These are phyloP conservation scores for Dipteronia sinensis DNA, from an alignment of 345 rosid genomes.

Conservation along the genomic window DNA sequence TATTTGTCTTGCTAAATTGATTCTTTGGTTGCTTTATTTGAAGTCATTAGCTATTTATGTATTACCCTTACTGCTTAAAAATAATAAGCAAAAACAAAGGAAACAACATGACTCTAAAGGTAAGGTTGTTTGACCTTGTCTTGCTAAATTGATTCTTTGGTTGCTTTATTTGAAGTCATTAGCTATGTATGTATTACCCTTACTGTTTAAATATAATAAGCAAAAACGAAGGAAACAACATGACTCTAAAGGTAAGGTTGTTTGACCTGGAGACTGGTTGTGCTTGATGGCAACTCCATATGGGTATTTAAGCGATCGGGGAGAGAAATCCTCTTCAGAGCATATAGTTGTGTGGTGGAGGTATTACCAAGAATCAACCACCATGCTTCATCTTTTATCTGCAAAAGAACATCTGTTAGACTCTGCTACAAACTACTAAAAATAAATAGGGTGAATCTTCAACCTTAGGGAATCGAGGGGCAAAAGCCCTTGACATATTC, in stretches of 20 bases:
- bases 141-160: not conserved
- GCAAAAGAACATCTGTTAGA: slow-evolving; percentile 29
- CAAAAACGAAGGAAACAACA: not conserved
- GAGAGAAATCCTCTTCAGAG: slow-evolving; percentile 90
- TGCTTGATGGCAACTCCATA: slow-evolving; percentile 71
- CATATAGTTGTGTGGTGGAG: slow-evolving; percentile 66
- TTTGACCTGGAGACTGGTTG: slow-evolving; percentile 57
- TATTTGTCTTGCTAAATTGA: not conserved
- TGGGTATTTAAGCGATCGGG: slow-evolving; percentile 57
- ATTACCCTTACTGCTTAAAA: not conserved
- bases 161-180: not conserved
- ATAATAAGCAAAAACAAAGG: not conserved
- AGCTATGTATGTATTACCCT: not conserved
- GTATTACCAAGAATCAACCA: slow-evolving; percentile 89
- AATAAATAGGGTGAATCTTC: slow-evolving; percentile 4
- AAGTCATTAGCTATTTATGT: not conserved
- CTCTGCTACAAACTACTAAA: slow-evolving; percentile 11
- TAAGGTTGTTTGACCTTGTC: slow-evolving; percentile 47
- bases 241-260: not conserved
- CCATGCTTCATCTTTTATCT: slow-evolving; percentile 98
- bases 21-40: not conserved
- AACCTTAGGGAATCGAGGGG: slow-evolving; percentile 94
- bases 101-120: not conserved
- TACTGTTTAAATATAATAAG: not conserved
- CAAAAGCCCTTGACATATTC: slow-evolving; percentile 74